These are phyloP conservation scores for Echinosophora koreensis DNA, from an alignment of 306 rosid genomes.

Conservation along the genomic window DNA sequence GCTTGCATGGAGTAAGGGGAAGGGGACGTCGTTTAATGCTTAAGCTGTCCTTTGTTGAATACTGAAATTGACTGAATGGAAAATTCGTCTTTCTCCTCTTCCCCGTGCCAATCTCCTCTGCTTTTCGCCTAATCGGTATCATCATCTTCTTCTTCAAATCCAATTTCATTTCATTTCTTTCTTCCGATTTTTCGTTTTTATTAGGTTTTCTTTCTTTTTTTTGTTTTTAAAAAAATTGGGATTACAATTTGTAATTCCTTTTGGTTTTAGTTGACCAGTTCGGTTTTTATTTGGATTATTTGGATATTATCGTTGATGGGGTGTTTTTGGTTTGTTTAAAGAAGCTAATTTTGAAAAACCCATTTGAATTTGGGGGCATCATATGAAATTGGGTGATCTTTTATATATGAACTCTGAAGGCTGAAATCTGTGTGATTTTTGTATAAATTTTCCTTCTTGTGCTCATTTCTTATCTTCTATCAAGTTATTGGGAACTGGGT, in stretches of 20 bases:
- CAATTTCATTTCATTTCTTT: background rate
- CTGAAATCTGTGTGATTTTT: background rate
- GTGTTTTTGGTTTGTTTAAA: constrained; percentile 4
- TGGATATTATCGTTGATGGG: constrained; percentile 3
- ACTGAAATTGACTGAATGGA: constrained; percentile 3
- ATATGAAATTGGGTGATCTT: constrained; percentile 22
- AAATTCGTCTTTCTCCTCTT: background rate
- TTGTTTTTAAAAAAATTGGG: background rate
- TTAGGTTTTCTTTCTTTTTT: background rate
- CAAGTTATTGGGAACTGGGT: constrained; percentile 13
- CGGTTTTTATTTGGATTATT: background rate
- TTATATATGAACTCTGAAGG: background rate
- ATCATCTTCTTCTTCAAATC: constrained; percentile 9
- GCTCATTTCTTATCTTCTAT: background rate
- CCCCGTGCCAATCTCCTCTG: constrained; percentile 21
- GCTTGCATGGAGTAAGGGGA: no score
- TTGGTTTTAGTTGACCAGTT: background rate
- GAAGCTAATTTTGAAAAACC: constrained; percentile 1
- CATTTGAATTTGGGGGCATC: constrained; percentile 36
- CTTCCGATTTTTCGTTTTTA: background rate
- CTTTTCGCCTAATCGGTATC: constrained; percentile 37
- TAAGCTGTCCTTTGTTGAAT: no score
- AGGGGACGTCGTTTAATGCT: no score
- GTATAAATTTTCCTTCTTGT: background rate
- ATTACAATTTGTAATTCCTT: constrained; percentile 20